Percentiles rank a stretch among this genome's conserved stretches.
phyloP scores from a whole-genome alignment of 208 protist species.

The Trypanosoma melophagium region DNA sequence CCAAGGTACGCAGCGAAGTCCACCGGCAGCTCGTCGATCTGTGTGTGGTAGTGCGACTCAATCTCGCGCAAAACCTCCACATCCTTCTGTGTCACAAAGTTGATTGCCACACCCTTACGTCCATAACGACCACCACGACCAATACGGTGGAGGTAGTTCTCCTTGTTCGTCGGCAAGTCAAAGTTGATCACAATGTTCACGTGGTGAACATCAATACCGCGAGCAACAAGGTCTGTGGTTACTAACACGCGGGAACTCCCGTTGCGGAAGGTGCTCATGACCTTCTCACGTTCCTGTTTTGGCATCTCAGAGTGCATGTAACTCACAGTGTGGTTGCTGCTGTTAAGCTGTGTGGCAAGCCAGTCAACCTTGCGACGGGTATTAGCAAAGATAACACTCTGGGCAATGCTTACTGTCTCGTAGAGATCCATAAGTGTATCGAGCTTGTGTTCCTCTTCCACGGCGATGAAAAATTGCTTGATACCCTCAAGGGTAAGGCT shows the following conservation, averaged over 20 bases:
- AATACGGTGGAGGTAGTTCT: conserved; percentile 99
- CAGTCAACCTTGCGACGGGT: conserved; percentile 97
- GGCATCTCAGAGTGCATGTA: conserved; percentile 98
- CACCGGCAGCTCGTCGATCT: conserved; percentile 99
- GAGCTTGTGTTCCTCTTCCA: conserved; percentile 97
- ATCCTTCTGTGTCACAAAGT: conserved; percentile 98
- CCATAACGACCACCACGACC: conserved; percentile 99
- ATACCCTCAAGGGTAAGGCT: conserved; percentile 99
- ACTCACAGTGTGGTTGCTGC: conserved; percentile 92
- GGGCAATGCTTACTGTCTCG: conserved; percentile 90
- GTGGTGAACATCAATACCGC: conserved; percentile 99
- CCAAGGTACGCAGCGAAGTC: conserved; percentile 88
- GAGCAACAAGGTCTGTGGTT: conserved; percentile 98
- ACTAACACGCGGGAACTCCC: conserved; percentile 97
- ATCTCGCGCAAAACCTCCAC: conserved; percentile 96
- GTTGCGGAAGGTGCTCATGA: conserved; percentile 98
- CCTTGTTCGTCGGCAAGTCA: conserved; percentile 98
- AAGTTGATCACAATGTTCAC: conserved; percentile 99
- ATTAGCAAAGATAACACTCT: conserved; percentile 99
- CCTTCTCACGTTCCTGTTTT: conserved; percentile 96
- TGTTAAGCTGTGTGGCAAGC: conserved; percentile 93
- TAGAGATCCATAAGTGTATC: conserved; percentile 97
- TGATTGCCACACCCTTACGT: conserved; percentile 99
- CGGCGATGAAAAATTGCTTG: conserved; percentile 99
- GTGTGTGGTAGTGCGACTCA: conserved; percentile 98